These are phyloP conservation scores for Tympanopsis confertula DNA, from an alignment of 2,329 filamentous ascomycete genomes.

Conservation along the genomic window DNA sequence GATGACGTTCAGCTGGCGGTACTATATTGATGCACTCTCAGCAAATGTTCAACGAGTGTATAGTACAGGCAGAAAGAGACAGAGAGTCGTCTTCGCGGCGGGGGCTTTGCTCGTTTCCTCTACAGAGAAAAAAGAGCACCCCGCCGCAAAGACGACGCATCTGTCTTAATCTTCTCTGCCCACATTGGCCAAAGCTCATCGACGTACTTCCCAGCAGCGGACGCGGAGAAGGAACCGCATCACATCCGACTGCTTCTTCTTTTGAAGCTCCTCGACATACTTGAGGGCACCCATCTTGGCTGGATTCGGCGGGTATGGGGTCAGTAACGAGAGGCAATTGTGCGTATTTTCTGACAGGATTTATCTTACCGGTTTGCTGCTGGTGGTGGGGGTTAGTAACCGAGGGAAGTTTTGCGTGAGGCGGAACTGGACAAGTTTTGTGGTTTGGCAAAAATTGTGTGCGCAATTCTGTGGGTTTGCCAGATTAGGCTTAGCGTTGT, in stretches of 20 bases:
- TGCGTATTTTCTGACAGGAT: too few species aligned
- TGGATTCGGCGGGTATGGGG: too few species aligned
- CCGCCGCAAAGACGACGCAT: conserved; percentile 18
- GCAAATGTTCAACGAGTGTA: conserved; percentile 99
- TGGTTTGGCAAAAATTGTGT: too few species aligned
- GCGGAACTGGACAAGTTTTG: too few species aligned
- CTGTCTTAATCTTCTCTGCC: conserved; percentile 19
- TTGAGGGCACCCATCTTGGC: conserved; percentile 98
- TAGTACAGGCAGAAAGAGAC: conserved; percentile 54
- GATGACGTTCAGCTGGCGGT: conserved; percentile 98
- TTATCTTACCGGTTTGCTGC: too few species aligned
- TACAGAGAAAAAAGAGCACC: conserved; percentile 17
- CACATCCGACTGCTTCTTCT: conserved; percentile 99
- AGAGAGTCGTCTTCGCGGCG: conserved; percentile 20
- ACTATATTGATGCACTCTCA: conserved; percentile 99
- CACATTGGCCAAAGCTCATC: conserved; percentile 24
- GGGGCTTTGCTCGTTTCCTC: not conserved
- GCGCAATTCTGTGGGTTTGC: too few species aligned
- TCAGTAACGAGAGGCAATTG: too few species aligned
- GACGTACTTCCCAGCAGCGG: conserved; percentile 98
- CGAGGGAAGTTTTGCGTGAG: too few species aligned
- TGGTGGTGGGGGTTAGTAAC: too few species aligned
- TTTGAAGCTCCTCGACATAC: conserved; percentile 99
- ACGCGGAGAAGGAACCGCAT: conserved; percentile 99
- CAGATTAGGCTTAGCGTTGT: too few species aligned